Conservation (phyloP, 2,329 filamentous ascomycete genomes). For the Colletotrichum sp. region DNA sequence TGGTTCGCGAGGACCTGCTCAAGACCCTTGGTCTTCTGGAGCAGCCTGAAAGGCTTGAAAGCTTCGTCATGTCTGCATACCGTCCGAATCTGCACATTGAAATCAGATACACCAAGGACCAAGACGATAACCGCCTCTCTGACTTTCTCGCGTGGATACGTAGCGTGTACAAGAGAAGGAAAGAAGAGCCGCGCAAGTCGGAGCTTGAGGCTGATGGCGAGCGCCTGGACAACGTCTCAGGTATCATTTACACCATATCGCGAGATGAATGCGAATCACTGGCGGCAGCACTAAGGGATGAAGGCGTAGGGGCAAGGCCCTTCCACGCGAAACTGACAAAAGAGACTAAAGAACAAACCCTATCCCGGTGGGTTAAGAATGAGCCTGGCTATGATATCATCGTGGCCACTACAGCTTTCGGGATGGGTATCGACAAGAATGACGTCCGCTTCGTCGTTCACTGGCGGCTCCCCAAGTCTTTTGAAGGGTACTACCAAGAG, state of each 20-base stretch:
- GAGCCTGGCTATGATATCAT: conserved; percentile 84
- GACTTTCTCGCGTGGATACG: conserved; percentile 81
- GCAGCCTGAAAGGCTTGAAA: conserved; percentile 62
- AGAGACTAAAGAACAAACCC: conserved; percentile 71
- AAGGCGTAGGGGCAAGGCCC: conserved; percentile 75
- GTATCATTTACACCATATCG: conserved; percentile 81
- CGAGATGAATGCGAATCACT: conserved; percentile 77
- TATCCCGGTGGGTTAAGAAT: conserved; percentile 74
- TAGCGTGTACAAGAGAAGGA: conserved; percentile 71
- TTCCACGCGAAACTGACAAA: conserved; percentile 74
- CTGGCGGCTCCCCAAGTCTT: conserved; percentile 92
- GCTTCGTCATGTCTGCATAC: conserved; percentile 83
- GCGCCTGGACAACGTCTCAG: conserved; percentile 68
- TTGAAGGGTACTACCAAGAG: conserved; percentile 97
- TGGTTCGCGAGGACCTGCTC: conserved; percentile 84
- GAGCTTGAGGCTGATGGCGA: conserved; percentile 61
- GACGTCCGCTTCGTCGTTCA: conserved; percentile 94
- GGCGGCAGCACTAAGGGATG: conserved; percentile 65
- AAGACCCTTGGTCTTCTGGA: conserved; percentile 71
- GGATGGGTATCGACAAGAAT: conserved; percentile 97
- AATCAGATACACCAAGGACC: conserved; percentile 80
- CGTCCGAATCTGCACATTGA: conserved; percentile 90
- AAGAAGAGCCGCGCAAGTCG: conserved; percentile 58
- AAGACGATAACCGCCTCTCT: conserved; percentile 71
- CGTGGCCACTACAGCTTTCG: conserved; percentile 93